phyloP scores from a whole-genome alignment of 1,284 basidiomycete genomes.

The Clitocybe nebularis region DNA sequence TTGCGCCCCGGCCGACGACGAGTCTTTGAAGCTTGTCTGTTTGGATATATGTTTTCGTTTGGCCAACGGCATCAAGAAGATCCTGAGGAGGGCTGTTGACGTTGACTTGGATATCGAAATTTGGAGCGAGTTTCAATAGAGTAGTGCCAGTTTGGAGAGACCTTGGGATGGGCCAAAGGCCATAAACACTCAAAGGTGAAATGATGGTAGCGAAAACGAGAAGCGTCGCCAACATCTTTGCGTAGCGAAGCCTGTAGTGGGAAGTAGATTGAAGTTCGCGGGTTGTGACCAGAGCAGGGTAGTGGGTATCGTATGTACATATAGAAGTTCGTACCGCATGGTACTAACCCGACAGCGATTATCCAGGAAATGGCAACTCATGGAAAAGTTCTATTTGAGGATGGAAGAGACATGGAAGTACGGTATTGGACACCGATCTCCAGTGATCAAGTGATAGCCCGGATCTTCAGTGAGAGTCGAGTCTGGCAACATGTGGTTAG shows the following conservation, averaged over 20 bases:
- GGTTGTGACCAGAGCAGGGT: no score
- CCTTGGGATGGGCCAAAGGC: slow-evolving; percentile 59
- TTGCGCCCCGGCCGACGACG: slow-evolving; percentile 47
- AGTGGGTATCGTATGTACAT: no score
- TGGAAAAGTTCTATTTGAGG: no score
- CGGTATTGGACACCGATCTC: no score
- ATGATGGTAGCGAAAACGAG: slow-evolving; percentile 6
- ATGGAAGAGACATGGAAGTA: no score
- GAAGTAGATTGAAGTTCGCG: no score
- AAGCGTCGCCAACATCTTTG: slow-evolving; percentile 9
- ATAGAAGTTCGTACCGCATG: no score
- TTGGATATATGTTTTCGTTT: slow-evolving; percentile 33
- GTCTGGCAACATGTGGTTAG: no score
- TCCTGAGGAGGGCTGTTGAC: slow-evolving; percentile 34
- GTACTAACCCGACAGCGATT: no score
- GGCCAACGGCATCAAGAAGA: slow-evolving; percentile 35
- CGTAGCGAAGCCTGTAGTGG: neutral
- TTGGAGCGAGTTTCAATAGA: slow-evolving; percentile 38
- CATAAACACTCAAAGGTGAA: slow-evolving; percentile 12
- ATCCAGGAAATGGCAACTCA: no score
- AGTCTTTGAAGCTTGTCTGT: slow-evolving; percentile 51
- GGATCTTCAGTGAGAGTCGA: no score
- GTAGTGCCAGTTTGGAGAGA: slow-evolving; percentile 38
- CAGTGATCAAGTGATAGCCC: no score
- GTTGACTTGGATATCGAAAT: slow-evolving; percentile 35